phyloP scores from a whole-genome alignment of 306 rosid species.

The Medicago truncatula region MtrunA17r5.0-ANR NC_053043.1:51455001-51455500 shows the following conservation, averaged over 20 bases:
- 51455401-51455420: conserved; percentile 11
- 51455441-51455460: not conserved
- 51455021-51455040: conserved; percentile 98
- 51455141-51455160: not conserved
- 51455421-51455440: not conserved
- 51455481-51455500: conserved; percentile 70
- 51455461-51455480: conserved; percentile 46
- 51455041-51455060: conserved; percentile 73
- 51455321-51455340: conserved; percentile 69
- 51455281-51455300: conserved; percentile 91
- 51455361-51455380: conserved; percentile 68
- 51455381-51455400: not conserved
- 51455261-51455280: conserved; percentile 84
- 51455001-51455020: conserved; percentile 84
- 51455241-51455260: conserved; percentile 87
- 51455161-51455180: not conserved
- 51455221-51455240: conserved; percentile 67
- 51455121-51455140: not conserved
- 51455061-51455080: conserved; percentile 81
- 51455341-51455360: conserved; percentile 61
- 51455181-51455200: conserved; percentile 53
- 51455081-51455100: conserved; percentile 60
- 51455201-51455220: conserved; percentile 75
- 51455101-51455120: not conserved
- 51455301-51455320: conserved; percentile 92